phyloP scores from a whole-genome alignment of 176 grass and related monocot species.

The Zea mays region Zm-B73-REFERENCE-NAM-5.0 NC_050104.1:111889501-111890000 shows the following conservation, averaged over 20 bases:
- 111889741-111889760: not conserved
- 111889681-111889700: constrained; percentile 82
- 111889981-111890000: constrained; percentile 30
- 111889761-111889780: constrained; percentile 24
- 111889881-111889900: constrained; percentile 53
- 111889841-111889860: constrained; percentile 77
- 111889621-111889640: constrained; percentile 78
- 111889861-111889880: constrained; percentile 57
- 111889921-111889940: constrained; percentile 49
- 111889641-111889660: constrained; percentile 75
- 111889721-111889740: constrained; percentile 1
- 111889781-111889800: constrained; percentile 37
- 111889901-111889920: constrained; percentile 56
- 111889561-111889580: constrained; percentile 16
- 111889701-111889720: constrained; percentile 35
- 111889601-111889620: constrained; percentile 89
- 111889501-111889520: constrained; percentile 92
- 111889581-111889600: constrained; percentile 27
- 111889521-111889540: constrained; percentile 50
- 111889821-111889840: constrained; percentile 96
- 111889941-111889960: constrained; percentile 37
- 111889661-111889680: constrained; percentile 94
- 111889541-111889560: constrained; percentile 28
- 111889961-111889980: constrained; percentile 40
- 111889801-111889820: constrained; percentile 99